A percentile compares a stretch with the other conserved stretches of the same genome.
These are phyloP conservation scores for Podospora pseudocomata DNA, from an alignment of 495 filamentous ascomycete genomes.

Conservation along the genomic window DNA sequence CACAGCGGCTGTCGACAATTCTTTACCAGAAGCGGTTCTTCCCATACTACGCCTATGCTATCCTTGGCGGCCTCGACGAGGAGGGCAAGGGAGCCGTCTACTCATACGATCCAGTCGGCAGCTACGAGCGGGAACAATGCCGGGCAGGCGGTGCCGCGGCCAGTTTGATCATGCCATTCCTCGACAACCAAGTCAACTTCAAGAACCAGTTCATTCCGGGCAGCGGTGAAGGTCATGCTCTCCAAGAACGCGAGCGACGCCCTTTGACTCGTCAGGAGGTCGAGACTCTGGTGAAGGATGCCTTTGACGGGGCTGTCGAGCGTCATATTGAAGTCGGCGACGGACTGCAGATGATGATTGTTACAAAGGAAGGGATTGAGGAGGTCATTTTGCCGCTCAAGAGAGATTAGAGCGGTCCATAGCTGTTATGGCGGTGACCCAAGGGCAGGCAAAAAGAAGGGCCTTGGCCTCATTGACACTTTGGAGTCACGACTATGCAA, in stretches of 20 bases:
- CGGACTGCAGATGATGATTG: constrained; percentile 89
- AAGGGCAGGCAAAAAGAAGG: neutral
- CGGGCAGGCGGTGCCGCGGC: constrained; percentile 92
- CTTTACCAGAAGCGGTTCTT: constrained; percentile 97
- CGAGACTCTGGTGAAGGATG: constrained; percentile 87
- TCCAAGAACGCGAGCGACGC: constrained; percentile 63
- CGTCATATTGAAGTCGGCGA: constrained; percentile 98
- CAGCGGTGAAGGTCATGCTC: constrained; percentile 77
- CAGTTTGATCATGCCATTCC: constrained; percentile 96
- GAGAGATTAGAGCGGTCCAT: constrained; percentile 56
- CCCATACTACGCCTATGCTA: constrained; percentile 93
- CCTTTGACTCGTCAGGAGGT: constrained; percentile 68
- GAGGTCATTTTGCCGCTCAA: constrained; percentile 82
- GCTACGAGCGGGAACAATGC: constrained; percentile 94
- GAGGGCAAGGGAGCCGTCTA: constrained; percentile 92
- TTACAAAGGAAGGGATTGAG: constrained; percentile 82
- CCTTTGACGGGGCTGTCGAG: constrained; percentile 95
- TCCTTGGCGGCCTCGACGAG: constrained; percentile 90
- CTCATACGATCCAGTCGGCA: constrained; percentile 95
- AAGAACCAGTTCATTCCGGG: constrained; percentile 96
- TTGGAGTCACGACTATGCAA: neutral
- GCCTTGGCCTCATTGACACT: neutral
- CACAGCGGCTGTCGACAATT: constrained; percentile 87
- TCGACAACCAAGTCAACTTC: constrained; percentile 99
- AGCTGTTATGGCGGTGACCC: neutral